A percentile compares a stretch with the other conserved stretches of the same genome.
Evolutionary conservation across 2,329 filamentous ascomycete genomes (phyloP).

Genomic region (Ophiostoma triangulosporum): DNA sequence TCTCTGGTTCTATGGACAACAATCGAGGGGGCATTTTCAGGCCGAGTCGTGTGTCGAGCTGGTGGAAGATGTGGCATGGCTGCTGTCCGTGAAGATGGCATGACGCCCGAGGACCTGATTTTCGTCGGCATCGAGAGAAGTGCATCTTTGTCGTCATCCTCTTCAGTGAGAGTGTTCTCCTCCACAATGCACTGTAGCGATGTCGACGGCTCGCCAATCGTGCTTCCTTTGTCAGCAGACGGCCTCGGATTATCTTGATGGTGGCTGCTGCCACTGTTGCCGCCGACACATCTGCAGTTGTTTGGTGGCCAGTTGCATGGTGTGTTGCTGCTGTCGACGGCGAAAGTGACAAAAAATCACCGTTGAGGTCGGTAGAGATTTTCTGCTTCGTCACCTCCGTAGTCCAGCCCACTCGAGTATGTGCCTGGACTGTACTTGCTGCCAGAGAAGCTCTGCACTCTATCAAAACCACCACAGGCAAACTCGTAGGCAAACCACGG

Average conservation of each 20-base stretch:
- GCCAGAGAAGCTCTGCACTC: constrained; percentile 9
- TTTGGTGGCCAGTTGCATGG: neutral
- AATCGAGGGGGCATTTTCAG: neutral
- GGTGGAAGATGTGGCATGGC: neutral
- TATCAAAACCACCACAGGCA: neutral
- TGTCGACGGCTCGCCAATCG: constrained; percentile 19
- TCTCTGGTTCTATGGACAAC: neutral
- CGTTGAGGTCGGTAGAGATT: constrained; percentile 24
- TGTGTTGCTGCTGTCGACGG: constrained; percentile 15
- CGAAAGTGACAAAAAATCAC: constrained; percentile 22
- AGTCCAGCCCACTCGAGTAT: neutral
- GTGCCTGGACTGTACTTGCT: neutral
- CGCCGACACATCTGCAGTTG: too few species aligned
- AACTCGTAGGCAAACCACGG: constrained; percentile 29
- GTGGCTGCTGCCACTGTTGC: neutral
- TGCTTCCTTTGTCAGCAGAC: constrained; percentile 15
- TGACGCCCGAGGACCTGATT: neutral
- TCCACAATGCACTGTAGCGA: constrained; percentile 35
- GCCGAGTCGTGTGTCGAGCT: neutral
- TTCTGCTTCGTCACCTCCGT: constrained; percentile 15
- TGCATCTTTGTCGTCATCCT: neutral
- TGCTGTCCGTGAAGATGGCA: neutral
- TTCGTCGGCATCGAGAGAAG: neutral
- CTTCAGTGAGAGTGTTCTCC: constrained; percentile 17
- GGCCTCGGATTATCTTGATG: neutral